phyloP scores from a whole-genome alignment of 148 eudicot genomes.

The Amaranthus hypochondriacus region DNA sequence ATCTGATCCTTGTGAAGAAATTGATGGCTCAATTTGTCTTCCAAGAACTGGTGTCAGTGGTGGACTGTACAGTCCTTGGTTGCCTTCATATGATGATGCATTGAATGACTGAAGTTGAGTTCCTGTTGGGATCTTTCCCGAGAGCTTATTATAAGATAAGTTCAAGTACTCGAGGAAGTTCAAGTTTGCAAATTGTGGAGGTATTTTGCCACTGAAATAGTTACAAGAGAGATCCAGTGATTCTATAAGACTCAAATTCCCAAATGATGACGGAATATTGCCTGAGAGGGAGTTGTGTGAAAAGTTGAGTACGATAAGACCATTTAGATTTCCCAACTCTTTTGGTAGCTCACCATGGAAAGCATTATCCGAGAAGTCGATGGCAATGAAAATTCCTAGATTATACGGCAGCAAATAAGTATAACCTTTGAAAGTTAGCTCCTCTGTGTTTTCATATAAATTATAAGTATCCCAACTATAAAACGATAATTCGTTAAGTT shows the following conservation, averaged over 20 bases:
- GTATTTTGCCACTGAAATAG: conserved; percentile 21
- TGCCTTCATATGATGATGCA: conserved; percentile 29
- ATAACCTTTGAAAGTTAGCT: conserved; percentile 9
- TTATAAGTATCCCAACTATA: background rate
- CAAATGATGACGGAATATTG: conserved; percentile 27
- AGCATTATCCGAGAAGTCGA: conserved; percentile 25
- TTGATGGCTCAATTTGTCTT: background rate
- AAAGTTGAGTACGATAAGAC: conserved; percentile 27
- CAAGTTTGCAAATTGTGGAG: conserved; percentile 21
- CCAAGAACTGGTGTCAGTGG: background rate
- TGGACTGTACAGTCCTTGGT: conserved; percentile 29
- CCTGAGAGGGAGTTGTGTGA: conserved; percentile 33
- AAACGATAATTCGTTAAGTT: background rate
- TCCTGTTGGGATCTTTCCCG: conserved; percentile 26
- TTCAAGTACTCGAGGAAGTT: conserved; percentile 25
- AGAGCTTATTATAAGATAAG: conserved; percentile 27
- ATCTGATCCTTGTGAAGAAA: background rate
- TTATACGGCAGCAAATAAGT: conserved; percentile 6
- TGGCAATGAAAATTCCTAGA: conserved; percentile 13
- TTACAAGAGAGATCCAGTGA: conserved; percentile 37
- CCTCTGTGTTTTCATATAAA: conserved; percentile 11
- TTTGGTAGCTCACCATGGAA: conserved; percentile 28
- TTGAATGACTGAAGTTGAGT: conserved; percentile 26
- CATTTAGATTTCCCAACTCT: conserved; percentile 22
- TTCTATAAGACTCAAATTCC: conserved; percentile 25